Evolutionary conservation across 169 alveolate genomes (phyloP).

Genomic region (Babesia sp.): DNA sequence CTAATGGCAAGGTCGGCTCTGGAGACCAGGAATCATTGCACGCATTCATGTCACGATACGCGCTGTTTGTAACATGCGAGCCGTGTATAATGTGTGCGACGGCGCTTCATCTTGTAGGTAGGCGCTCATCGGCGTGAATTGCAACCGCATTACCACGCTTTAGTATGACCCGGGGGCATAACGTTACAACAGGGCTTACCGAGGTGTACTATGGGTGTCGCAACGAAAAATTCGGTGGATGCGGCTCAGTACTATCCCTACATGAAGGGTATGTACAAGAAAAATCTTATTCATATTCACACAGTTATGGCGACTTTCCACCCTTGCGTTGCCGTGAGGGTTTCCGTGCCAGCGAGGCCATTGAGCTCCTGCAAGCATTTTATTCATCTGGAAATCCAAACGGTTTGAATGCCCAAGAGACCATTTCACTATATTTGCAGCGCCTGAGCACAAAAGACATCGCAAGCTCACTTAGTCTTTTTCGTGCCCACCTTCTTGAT

Average conservation of each 20-base stretch:
- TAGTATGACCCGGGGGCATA: not conserved
- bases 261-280: constrained; percentile 46
- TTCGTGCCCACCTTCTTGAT: constrained; percentile 2
- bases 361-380: constrained; percentile 49
- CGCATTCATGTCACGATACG: constrained; percentile 60
- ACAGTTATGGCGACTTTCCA: constrained; percentile 57
- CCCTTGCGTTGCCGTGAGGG: constrained; percentile 32
- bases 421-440: not conserved
- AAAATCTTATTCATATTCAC: not conserved
- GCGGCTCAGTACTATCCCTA: constrained; percentile 76
- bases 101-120: constrained; percentile 71
- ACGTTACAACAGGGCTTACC: constrained; percentile 47
- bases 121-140: not conserved
- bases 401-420: constrained; percentile 3
- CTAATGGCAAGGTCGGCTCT: constrained; percentile 30
- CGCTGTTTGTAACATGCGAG: constrained; percentile 78
- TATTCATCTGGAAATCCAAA: constrained; percentile 64
- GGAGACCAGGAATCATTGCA: constrained; percentile 13
- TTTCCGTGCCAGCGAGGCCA: constrained; percentile 50
- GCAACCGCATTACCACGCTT: not conserved
- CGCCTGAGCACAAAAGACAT: constrained; percentile 42
- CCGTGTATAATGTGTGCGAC: constrained; percentile 83
- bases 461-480: constrained; percentile 30
- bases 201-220: constrained; percentile 77
- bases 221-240: constrained; percentile 81